Evolutionary conservation across 768 basidiomycete species (phyloP), one percentile per base, ranked within the genome.

Genomic region (Auriscalpium orientale): DNA sequence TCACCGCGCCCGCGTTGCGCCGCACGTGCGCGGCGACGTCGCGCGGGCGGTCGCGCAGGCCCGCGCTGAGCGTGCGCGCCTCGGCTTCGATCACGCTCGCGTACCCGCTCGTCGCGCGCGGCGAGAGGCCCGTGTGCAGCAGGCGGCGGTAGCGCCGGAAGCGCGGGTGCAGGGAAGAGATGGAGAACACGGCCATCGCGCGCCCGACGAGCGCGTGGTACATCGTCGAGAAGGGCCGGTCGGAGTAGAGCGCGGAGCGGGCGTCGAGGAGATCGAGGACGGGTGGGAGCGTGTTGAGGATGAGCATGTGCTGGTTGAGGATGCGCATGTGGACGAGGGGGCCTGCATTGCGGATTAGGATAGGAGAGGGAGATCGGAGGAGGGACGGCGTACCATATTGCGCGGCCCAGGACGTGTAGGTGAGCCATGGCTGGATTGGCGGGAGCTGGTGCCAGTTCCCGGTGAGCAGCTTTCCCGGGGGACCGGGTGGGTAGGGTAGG

Each of bases 61-160:
- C 74, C 60, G 0, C 21, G 4, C 28, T 12, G 38, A 53, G 52
- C 22, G 21, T 15, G 9, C 18, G n/a, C 13, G 22, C 37, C 28
- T 53, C 40, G 52, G n/a, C 20, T 20, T 43, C 22, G 1, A 53
- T 13, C 10, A 53, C 8, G 20, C 67, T 64, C 64, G 65, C 69
- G 59, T 74, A 75, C 15, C 65, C 59, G 40, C 63, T 67, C 15
- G 71, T 69, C 0, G 72, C 73, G 44, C 67, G 67, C 2, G 69
- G 53, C 7, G 70, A 70, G 2, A 79, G 60, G 0, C 71, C 73
- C 15, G 66, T 58, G 38, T 74, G 70, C 2, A 80, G 57, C 1
- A 79, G 63, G 34, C 63, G 73, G 11, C 79, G 72, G 50, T 79
- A 79, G 8, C 67, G 63, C 57, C 63, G 70, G 56, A 78, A 71